Evolutionary conservation across 208 protist genomes (phyloP), one percentile per base, ranked within the genome.

Genomic region (Trypanosoma cruzi): DNA sequence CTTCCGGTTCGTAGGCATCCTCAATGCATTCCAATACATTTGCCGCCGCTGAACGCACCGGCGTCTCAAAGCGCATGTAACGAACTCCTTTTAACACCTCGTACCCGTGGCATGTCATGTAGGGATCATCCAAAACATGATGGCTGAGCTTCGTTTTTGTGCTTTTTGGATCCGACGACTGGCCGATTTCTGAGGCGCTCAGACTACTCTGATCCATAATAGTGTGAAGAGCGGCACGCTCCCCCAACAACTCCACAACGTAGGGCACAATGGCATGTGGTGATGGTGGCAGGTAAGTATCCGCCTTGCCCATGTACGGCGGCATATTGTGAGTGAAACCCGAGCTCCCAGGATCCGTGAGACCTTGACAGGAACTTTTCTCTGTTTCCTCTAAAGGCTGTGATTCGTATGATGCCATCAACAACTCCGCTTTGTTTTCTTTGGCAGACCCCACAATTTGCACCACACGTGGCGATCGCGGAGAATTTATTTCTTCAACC

Each of bases 1-100:
- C 70, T 7, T 69, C 0, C n/a, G 24, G 5, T 3, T 64, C 46
- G 52, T 69, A 75, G 29, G 62, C 70, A 58, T 64, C 62, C 0
- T 64, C 62, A 22, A 75, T 32, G 44, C 28, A 59, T 44, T 69
- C 70, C 29, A 75, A 64, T 11, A 75, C 70, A 58, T 29, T 63
- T 57, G 37, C 53, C 8, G 70, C 70, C 29, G 54, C 70, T 4
- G 46, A 50, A 5, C 36, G 50, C 16, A 75, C 54, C n/a, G 54
- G 54, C 22, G 54, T 62, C 13, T 69, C 55, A 46, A 53, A 34
- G n/a, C 53, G 24, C 13, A 42, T 31, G 18, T 44, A 14, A 20
- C 40, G 49, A 18, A 40, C 4, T 24, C 52, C n/a, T 42, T 58
- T 64, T 34, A 73, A 22, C 50, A 58, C 52, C 16, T 24, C 18